These are phyloP conservation scores for Leonotis leonurus DNA, from an alignment of 257 asterid genomes.

Conservation along the genomic window DNA sequence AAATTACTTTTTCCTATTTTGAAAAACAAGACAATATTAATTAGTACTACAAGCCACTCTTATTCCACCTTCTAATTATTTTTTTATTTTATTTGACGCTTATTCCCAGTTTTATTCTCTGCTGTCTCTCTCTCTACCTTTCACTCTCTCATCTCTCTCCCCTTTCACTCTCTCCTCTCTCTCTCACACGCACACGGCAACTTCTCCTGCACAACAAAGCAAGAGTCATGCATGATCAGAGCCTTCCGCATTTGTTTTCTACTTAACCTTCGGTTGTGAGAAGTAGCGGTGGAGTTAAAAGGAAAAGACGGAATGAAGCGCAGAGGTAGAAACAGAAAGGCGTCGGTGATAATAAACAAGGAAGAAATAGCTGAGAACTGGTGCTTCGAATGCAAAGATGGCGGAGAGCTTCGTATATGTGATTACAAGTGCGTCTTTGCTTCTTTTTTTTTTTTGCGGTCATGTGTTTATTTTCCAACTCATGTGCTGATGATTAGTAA, in stretches of 20 bases:
- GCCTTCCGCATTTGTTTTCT: not conserved
- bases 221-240: not conserved
- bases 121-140: not conserved
- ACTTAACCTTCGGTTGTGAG: too few species aligned
- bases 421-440: conserved; percentile 41
- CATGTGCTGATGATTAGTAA: not conserved
- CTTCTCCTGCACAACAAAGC: not conserved
- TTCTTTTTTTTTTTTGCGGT: not conserved
- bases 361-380: conserved; percentile 52
- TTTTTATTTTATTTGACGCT: too few species aligned
- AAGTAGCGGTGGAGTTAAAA: conserved; percentile 3
- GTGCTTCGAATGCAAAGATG: conserved; percentile 85
- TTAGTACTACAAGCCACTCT: too few species aligned
- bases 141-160: not conserved
- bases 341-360: conserved; percentile 27
- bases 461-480: not conserved
- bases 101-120: too few species aligned
- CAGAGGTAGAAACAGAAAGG: conserved; percentile 21
- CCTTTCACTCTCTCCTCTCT: not conserved
- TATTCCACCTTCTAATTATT: too few species aligned
- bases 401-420: conserved; percentile 59
- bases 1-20: too few species aligned
- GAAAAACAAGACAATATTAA: too few species aligned
- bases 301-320: too few species aligned
- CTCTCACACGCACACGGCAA: not conserved